Conservation (phyloP, 2,329 filamentous ascomycete species). For the Fusarium irregulare region DNA sequence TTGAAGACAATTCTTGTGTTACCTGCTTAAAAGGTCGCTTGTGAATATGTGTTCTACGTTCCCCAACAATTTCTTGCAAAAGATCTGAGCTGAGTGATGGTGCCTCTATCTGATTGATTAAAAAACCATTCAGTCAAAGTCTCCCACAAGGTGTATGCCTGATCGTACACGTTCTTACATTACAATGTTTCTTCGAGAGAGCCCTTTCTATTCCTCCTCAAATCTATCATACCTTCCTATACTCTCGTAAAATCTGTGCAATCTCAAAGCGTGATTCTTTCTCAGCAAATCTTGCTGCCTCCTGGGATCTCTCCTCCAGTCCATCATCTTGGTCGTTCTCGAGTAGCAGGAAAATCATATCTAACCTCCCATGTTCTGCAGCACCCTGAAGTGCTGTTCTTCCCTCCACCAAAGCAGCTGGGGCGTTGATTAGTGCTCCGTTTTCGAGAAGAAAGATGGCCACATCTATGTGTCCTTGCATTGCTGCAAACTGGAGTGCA, state of each 20-base stretch:
- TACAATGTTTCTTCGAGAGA: too few species aligned
- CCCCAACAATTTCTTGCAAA: too few species aligned
- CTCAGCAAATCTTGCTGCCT: neutral
- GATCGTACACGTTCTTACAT: too few species aligned
- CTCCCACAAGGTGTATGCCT: neutral
- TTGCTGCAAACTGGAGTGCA: neutral
- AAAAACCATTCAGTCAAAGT: neutral
- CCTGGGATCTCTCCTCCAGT: neutral
- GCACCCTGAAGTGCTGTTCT: neutral
- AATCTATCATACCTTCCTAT: neutral
- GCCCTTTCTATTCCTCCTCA: too few species aligned
- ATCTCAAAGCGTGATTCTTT: neutral
- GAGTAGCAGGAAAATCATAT: neutral
- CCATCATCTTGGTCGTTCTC: neutral
- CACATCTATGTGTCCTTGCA: neutral
- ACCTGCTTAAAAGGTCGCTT: too few species aligned
- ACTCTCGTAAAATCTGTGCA: neutral
- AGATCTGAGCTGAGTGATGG: too few species aligned
- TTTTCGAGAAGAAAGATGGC: neutral
- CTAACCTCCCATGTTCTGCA: neutral
- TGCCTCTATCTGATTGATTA: too few species aligned
- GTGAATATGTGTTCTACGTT: too few species aligned
- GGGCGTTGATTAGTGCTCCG: neutral
- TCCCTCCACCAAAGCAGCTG: neutral
- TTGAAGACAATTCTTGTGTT: accelerated